phyloP scores from a whole-genome alignment of 2,329 filamentous ascomycete genomes.

The Pseudocercospora eumusae region DNA sequence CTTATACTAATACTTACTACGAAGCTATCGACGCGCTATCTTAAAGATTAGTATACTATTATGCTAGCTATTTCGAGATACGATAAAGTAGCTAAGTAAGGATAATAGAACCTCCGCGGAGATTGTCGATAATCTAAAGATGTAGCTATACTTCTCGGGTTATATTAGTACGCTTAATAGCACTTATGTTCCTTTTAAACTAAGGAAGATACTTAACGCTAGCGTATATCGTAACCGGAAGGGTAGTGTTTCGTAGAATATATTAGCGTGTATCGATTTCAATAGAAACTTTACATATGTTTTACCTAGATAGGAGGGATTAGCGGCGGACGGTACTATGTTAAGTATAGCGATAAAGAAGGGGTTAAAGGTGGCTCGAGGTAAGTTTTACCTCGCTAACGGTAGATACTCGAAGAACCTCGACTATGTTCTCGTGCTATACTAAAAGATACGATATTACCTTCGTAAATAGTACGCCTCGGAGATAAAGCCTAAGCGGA shows the following conservation, averaged over 20 bases:
- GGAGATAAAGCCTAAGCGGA: not conserved
- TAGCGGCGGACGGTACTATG: not conserved
- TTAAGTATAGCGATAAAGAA: conserved; percentile 1
- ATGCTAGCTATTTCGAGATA: too few relatives aligned
- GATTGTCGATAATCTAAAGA: not conserved
- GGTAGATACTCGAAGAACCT: conserved; percentile 10
- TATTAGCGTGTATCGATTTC: conserved; percentile 1
- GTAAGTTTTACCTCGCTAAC: conserved; percentile 1
- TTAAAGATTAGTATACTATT: not conserved
- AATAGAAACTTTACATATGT: conserved; percentile 4
- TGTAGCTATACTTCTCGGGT: not conserved
- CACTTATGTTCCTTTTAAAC: not conserved
- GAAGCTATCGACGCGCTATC: not conserved
- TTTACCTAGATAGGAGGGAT: conserved; percentile 6
- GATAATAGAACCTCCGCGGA: too few relatives aligned
- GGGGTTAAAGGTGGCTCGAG: not conserved
- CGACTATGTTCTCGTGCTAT: conserved; percentile 2
- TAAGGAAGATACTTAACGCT: not conserved
- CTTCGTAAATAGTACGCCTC: not conserved
- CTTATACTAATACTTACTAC: not conserved
- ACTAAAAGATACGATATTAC: conserved; percentile 6
- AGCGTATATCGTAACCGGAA: conserved; percentile 6
- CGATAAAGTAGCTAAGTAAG: too few relatives aligned
- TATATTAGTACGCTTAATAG: not conserved
- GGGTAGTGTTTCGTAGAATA: conserved; percentile 6